Evolutionary conservation across 331 rosid species (phyloP), one percentile per base, ranked within the genome.

Genomic region (Malus hybrid): DNA sequence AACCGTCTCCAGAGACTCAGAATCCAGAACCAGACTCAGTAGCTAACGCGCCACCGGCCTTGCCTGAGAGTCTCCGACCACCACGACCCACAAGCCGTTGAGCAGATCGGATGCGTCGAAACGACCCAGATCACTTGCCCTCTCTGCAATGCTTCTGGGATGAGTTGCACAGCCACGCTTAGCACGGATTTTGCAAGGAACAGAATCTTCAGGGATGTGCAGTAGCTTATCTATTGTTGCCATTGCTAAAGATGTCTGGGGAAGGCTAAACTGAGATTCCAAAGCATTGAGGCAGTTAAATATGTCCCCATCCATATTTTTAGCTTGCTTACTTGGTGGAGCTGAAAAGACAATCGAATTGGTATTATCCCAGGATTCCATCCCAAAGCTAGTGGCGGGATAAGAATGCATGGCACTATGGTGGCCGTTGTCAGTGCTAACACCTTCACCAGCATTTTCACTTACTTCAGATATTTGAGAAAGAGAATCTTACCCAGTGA

Each of bases 151-250:
- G 82, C 99, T 95, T 56, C 99, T 91, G 22, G 99, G 99, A 80
- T 95, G 99, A 75, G 99, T 95, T 15, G 99, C 99, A 77, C 96
- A 92, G 54, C 99, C 99, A 81, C 99, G 96, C 84, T 95, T 95
- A 4, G 99, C 99, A 46, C 99, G 97, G 48, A 95, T 95, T 86
- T 95, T 95, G 76, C 97, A 95, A 27, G 99, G 97, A 57, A 92
- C 97, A 19, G 97, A 92, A 69, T 95, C 97, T 81, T 92, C 88
- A 7, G 99, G 99, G 70, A 95, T 92, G 22, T 90, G 92, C 57
- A 94, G 80, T 16, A 95, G 83, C 76, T 87, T 90, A 65, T 95
- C 98, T 55, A 89, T 86, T 0, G 90, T 75, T 39, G 90, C 96
- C 93, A 95, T 90, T 77, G 92, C 99, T 6, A 94, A 79, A 73